A percentile compares a stretch with the other conserved stretches of the same genome.
Evolutionary conservation across 2,329 filamentous ascomycete species (phyloP).

Genomic region (Volutella citrinella): DNA sequence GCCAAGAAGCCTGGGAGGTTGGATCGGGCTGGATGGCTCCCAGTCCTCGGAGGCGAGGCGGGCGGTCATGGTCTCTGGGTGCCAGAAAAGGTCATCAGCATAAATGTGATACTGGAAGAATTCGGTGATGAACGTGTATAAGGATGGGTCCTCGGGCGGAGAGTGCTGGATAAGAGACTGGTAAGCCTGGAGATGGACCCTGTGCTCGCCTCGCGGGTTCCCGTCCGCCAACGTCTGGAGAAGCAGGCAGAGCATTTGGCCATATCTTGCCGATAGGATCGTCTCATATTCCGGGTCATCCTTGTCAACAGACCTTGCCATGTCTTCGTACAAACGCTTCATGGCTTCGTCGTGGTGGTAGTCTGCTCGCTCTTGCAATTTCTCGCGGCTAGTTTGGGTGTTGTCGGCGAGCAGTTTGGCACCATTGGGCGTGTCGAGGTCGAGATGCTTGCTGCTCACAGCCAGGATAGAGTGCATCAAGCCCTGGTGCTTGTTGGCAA

Average conservation of each 20-base stretch:
- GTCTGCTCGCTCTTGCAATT: constrained; percentile 48
- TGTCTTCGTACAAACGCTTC: constrained; percentile 47
- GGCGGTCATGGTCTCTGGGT: constrained; percentile 36
- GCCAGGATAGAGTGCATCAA: constrained; percentile 90
- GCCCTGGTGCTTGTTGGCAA: constrained; percentile 75
- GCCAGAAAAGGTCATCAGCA: constrained; percentile 59
- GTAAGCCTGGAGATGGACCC: constrained; percentile 76
- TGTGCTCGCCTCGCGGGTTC: constrained; percentile 63
- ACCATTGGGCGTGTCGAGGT: constrained; percentile 57
- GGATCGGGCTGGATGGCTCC: constrained; percentile 39
- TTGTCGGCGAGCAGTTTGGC: constrained; percentile 49
- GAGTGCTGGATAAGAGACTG: constrained; percentile 64
- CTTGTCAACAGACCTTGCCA: constrained; percentile 39
- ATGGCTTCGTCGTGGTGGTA: constrained; percentile 56
- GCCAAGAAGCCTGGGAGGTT: constrained; percentile 64
- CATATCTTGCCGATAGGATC: constrained; percentile 54
- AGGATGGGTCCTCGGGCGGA: constrained; percentile 62
- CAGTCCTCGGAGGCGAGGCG: constrained; percentile 43
- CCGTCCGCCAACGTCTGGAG: constrained; percentile 58
- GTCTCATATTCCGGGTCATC: constrained; percentile 43
- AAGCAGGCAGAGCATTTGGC: constrained; percentile 61
- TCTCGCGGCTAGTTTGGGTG: constrained; percentile 43
- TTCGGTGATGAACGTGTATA: constrained; percentile 63
- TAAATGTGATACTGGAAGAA: constrained; percentile 84
- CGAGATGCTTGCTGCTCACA: constrained; percentile 74